These are phyloP conservation scores for Chlorella sp. DNA, from an alignment of 139 green algal genomes.

Conservation along the genomic window DNA sequence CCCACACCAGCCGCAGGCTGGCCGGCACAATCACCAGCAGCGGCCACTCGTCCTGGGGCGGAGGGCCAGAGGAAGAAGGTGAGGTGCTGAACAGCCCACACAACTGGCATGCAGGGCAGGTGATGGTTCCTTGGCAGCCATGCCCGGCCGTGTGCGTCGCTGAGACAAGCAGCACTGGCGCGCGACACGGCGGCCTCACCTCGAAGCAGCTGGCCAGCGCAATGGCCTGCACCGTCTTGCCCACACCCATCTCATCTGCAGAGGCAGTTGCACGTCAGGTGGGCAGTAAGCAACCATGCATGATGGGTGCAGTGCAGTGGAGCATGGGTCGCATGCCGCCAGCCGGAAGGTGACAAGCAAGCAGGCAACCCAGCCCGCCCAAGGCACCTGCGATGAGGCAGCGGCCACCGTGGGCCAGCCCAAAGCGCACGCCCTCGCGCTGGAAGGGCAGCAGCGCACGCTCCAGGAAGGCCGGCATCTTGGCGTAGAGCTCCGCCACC, in stretches of 20 bases:
- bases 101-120: too few species aligned
- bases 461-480: conserved; percentile 62
- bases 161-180: too few species aligned
- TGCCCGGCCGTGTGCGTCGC: too few species aligned
- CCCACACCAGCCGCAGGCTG: conserved; percentile 90
- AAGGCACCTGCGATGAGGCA: conserved; percentile 78
- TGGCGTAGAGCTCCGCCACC: conserved; percentile 47
- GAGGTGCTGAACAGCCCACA: too few species aligned
- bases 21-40: conserved; percentile 91
- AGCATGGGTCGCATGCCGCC: too few species aligned
- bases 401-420: conserved; percentile 70
- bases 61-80: too few species aligned
- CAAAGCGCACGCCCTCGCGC: conserved; percentile 81
- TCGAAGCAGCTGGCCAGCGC: conserved; percentile 86
- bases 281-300: too few species aligned
- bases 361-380: too few species aligned
- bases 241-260: conserved; percentile 93
- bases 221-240: conserved; percentile 94
- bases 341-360: too few species aligned
- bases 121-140: too few species aligned
- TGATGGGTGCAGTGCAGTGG: too few species aligned
- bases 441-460: conserved; percentile 66
- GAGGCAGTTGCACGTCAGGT: background rate
- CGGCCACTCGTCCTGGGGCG: conserved; percentile 84
- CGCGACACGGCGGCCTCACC: conserved; percentile 36